These are phyloP conservation scores for Emergomyces africanus DNA, from an alignment of 2,329 filamentous ascomycete genomes.

Conservation along the genomic window DNA sequence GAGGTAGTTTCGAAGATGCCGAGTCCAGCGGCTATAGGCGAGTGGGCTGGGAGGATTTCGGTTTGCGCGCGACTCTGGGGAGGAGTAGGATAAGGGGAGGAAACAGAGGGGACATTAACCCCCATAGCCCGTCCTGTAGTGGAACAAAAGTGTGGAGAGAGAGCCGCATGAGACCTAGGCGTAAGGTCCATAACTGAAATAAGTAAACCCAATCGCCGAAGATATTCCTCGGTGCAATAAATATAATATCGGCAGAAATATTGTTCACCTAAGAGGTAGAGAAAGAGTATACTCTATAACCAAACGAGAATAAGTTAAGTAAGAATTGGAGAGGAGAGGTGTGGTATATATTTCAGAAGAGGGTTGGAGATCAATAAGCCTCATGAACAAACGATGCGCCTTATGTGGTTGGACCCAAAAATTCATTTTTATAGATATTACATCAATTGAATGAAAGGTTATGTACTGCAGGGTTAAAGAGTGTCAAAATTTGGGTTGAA, in stretches of 20 bases:
- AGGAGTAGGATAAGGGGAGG: constrained; percentile 15
- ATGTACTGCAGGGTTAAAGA: constrained; percentile 1
- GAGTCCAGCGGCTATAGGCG: constrained; percentile 18
- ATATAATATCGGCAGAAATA: constrained; percentile 5
- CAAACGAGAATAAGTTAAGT: not conserved
- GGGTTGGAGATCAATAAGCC: not conserved
- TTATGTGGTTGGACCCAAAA: not conserved
- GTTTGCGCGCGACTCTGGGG: constrained; percentile 8
- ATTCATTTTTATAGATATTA: not conserved
- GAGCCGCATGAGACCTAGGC: constrained; percentile 13
- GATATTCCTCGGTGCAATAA: constrained; percentile 10
- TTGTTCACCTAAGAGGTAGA: not conserved
- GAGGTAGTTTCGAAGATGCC: constrained; percentile 21
- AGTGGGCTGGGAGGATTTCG: constrained; percentile 7
- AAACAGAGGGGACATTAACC: constrained; percentile 8
- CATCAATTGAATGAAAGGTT: not conserved
- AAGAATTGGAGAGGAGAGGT: not conserved
- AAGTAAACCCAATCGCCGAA: constrained; percentile 7
- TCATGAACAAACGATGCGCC: not conserved
- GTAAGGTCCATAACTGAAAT: constrained; percentile 15
- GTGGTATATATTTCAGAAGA: not conserved
- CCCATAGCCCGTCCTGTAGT: constrained; percentile 4
- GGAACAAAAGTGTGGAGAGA: constrained; percentile 9
- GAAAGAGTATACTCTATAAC: not conserved
- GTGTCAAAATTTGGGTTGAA: not conserved